A percentile compares a stretch with the other conserved stretches of the same genome.
Evolutionary conservation across 768 basidiomycete genomes (phyloP).

Genomic region (Tricholoma sp.): DNA sequence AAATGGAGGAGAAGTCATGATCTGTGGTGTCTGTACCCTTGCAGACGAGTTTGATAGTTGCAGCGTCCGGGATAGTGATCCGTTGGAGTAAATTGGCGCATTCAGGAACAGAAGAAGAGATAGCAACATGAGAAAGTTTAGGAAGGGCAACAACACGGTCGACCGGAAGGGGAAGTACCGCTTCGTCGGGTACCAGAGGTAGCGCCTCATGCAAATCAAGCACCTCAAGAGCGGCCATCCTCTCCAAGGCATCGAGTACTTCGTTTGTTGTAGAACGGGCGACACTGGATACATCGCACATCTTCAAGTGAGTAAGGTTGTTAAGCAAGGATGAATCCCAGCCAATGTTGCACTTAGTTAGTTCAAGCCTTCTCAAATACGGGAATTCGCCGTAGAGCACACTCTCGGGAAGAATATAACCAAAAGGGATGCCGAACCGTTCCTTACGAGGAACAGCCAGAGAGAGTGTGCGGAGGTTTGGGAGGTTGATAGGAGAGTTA

Average conservation of each 20-base stretch:
- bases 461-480: constrained; percentile 27
- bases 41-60: constrained; percentile 16
- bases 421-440: constrained; percentile 13
- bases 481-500: constrained; percentile 20
- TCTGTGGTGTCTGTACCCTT: constrained; percentile 12
- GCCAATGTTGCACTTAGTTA: constrained; percentile 28
- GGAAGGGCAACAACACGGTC: constrained; percentile 18
- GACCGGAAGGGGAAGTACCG: not conserved
- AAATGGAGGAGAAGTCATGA: constrained; percentile 16
- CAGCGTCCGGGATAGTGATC: constrained; percentile 15
- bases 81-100: constrained; percentile 22
- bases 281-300: constrained; percentile 22
- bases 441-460: constrained; percentile 17
- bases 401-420: constrained; percentile 19
- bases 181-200: constrained; percentile 19
- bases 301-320: constrained; percentile 32
- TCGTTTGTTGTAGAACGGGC: constrained; percentile 26
- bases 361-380: constrained; percentile 29
- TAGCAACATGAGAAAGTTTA: constrained; percentile 16
- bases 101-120: constrained; percentile 18
- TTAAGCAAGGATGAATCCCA: constrained; percentile 32
- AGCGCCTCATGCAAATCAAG: constrained; percentile 33
- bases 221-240: constrained; percentile 28
- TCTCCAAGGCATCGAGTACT: constrained; percentile 27
- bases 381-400: constrained; percentile 29